These are phyloP conservation scores for Nannochloropsis salina DNA, from an alignment of 108 stramenopile species.

Conservation along the genomic window DNA sequence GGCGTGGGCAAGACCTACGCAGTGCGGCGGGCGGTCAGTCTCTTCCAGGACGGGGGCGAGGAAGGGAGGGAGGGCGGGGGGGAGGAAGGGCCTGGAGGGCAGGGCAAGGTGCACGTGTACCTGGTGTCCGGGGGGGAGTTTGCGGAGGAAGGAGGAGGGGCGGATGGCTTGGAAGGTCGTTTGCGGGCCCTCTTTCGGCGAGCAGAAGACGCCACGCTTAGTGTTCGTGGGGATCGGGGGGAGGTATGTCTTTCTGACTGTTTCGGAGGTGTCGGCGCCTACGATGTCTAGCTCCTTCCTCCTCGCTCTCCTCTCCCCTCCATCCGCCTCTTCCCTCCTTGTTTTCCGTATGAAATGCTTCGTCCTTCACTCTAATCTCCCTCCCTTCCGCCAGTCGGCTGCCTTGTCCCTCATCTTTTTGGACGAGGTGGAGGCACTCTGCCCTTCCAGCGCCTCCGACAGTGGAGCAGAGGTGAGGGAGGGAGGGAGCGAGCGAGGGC, in stretches of 20 bases:
- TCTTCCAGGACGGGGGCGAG: not conserved
- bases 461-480: not conserved
- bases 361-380: too few species aligned
- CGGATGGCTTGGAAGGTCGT: not conserved
- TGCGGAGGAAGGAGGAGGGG: not conserved
- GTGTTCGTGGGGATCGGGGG: not conserved
- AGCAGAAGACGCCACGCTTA: not conserved
- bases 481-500: constrained; percentile 22
- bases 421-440: constrained; percentile 40
- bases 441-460: not conserved
- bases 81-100: not conserved
- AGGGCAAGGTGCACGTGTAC: not conserved
- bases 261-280: too few species aligned
- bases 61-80: constrained; percentile 13
- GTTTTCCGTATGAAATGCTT: not conserved
- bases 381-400: not conserved
- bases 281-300: too few species aligned
- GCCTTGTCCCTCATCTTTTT: constrained; percentile 33
- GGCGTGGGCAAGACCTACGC: constrained; percentile 40
- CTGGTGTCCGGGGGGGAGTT: not conserved
- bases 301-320: too few species aligned
- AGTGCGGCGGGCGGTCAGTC: constrained; percentile 7
- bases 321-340: too few species aligned
- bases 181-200: not conserved
- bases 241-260: too few species aligned